Conservation (phyloP, 2,329 filamentous ascomycete species). For the Colletotrichum orchidophilum region DNA sequence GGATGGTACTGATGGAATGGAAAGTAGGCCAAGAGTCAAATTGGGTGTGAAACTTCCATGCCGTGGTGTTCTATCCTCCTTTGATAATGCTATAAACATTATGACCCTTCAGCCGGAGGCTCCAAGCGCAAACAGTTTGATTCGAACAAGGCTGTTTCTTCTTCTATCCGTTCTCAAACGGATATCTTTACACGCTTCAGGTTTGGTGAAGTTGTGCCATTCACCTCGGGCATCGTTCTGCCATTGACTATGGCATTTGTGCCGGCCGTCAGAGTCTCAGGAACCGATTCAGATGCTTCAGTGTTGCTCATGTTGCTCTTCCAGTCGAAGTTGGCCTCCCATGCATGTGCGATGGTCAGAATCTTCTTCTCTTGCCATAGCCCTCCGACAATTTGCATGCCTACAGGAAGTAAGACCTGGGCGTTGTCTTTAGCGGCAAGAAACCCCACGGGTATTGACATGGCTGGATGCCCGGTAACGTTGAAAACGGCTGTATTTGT, state of each 20-base stretch:
- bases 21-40: background rate
- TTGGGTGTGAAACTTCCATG: background rate
- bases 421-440: slow-evolving; percentile 49
- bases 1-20: too few relatives aligned
- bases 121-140: background rate
- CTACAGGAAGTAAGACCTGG: slow-evolving; percentile 55
- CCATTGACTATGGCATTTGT: background rate
- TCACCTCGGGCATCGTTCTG: background rate
- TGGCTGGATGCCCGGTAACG: slow-evolving; percentile 64
- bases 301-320: slow-evolving; percentile 32
- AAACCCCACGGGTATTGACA: slow-evolving; percentile 61
- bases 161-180: background rate
- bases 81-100: background rate
- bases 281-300: background rate
- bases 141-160: background rate
- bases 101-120: background rate
- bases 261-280: background rate
- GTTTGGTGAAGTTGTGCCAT: background rate
- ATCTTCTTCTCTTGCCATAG: slow-evolving; percentile 60
- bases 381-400: slow-evolving; percentile 64
- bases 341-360: slow-evolving; percentile 48
- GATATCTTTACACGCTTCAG: slow-evolving; percentile 24
- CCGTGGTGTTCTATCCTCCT: background rate
- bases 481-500: slow-evolving; percentile 67
- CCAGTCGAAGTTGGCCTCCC: slow-evolving; percentile 58